These are phyloP conservation scores for Trapa bicornis DNA, from an alignment of 345 rosid species.

Conservation along the genomic window DNA sequence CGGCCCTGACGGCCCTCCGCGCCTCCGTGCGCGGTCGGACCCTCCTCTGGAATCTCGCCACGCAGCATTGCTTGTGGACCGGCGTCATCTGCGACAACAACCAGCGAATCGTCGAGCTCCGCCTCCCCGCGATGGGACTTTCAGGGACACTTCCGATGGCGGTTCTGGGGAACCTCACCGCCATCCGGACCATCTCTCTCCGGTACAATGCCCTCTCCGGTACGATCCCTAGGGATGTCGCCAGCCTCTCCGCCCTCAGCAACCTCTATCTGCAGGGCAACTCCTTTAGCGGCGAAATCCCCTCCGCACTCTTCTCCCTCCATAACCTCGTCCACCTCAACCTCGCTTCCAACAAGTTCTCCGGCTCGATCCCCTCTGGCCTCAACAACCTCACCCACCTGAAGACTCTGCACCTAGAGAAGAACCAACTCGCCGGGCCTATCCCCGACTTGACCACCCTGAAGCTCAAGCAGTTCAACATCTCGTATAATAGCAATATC, in stretches of 20 bases:
- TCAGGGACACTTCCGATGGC: slow-evolving; percentile 46
- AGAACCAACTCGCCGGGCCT: slow-evolving; percentile 26
- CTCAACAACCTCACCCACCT: slow-evolving; percentile 24
- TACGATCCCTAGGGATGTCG: slow-evolving; percentile 54
- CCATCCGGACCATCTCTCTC: slow-evolving; percentile 50
- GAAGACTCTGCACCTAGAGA: slow-evolving; percentile 22
- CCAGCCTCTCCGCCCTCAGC: slow-evolving; percentile 43
- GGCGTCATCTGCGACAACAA: slow-evolving; percentile 49
- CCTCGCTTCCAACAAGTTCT: slow-evolving; percentile 22
- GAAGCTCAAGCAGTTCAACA: slow-evolving; percentile 27
- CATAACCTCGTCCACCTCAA: slow-evolving; percentile 21
- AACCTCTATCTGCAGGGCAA: slow-evolving; percentile 62
- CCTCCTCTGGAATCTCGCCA: slow-evolving; percentile 51
- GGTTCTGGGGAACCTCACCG: slow-evolving; percentile 61
- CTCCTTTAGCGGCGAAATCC: slow-evolving; percentile 64
- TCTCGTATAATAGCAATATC: slow-evolving; percentile 24
- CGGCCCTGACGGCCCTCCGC: slow-evolving; percentile 59
- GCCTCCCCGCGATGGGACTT: slow-evolving; percentile 65
- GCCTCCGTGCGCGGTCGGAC: slow-evolving; percentile 58
- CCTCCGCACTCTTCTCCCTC: slow-evolving; percentile 25
- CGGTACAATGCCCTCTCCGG: slow-evolving; percentile 61
- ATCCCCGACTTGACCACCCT: slow-evolving; percentile 20
- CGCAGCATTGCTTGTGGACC: slow-evolving; percentile 48
- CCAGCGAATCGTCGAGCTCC: slow-evolving; percentile 40
- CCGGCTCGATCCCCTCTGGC: slow-evolving; percentile 22